Conservation (phyloP, 306 rosid species). For the Rosa chinensis region DNA sequence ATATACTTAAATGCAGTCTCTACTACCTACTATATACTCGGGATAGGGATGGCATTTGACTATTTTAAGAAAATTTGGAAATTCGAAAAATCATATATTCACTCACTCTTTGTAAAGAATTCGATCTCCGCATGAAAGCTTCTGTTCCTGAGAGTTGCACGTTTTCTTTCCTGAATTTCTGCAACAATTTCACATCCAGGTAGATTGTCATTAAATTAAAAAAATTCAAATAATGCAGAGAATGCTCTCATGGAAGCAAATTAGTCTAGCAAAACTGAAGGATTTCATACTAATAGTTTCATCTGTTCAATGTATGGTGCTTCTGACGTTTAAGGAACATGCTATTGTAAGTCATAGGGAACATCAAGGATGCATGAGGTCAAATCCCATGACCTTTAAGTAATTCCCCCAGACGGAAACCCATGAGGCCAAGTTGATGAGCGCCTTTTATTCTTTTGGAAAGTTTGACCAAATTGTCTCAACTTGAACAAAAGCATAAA, state of each 20-base stretch:
- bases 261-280: neutral
- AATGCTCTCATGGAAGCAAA: neutral
- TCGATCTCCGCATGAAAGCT: slow-evolving; percentile 85
- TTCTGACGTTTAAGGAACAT: neutral
- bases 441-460: neutral
- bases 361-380: neutral
- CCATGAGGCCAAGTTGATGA: neutral
- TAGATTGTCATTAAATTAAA: neutral
- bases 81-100: neutral
- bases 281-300: neutral
- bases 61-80: neutral
- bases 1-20: neutral
- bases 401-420: neutral
- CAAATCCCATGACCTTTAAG: neutral
- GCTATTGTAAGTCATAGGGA: neutral
- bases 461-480: neutral
- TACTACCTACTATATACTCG: neutral
- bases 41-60: neutral
- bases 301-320: neutral
- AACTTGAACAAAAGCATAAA: neutral
- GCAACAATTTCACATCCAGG: slow-evolving; percentile 28
- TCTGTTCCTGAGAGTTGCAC: slow-evolving; percentile 84
- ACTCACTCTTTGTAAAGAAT: slow-evolving; percentile 89
- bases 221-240: too few species aligned
- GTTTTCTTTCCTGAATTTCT: slow-evolving; percentile 95